Conservation (phyloP, 1,284 basidiomycete species). For the Ceratobasidium sp. region DNA sequence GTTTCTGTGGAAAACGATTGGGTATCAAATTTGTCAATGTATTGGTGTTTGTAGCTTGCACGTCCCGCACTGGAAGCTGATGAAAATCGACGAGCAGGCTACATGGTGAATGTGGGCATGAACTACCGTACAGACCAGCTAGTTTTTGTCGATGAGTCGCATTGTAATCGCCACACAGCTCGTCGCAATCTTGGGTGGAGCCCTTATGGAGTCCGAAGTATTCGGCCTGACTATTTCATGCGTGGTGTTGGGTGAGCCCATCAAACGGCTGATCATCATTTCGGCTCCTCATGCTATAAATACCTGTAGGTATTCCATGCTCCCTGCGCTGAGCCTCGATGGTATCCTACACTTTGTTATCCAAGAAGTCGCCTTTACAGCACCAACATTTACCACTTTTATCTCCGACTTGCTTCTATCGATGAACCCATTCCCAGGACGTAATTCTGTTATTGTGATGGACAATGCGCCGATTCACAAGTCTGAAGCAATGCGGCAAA, state of each 20-base stretch:
- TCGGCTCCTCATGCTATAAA: neutral
- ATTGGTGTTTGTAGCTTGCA: neutral
- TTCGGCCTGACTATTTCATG: constrained; percentile 35
- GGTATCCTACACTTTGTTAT: constrained; percentile 45
- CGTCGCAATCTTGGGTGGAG: constrained; percentile 40
- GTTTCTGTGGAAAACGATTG: neutral
- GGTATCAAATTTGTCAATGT: too few relatives aligned
- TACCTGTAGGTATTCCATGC: constrained; percentile 45
- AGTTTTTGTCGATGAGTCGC: constrained; percentile 2
- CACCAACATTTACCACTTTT: constrained; percentile 41
- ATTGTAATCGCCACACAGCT: neutral
- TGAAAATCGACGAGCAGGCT: neutral
- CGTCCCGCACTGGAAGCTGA: constrained; percentile 4
- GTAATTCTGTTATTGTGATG: constrained; percentile 46
- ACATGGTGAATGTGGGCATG: neutral
- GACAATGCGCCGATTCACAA: constrained; percentile 47
- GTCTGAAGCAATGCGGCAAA: neutral
- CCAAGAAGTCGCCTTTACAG: constrained; percentile 41
- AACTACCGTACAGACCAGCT: constrained; percentile 2
- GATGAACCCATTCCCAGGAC: constrained; percentile 17
- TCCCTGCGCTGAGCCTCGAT: constrained; percentile 44
- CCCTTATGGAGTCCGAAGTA: constrained; percentile 30
- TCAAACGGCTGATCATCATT: neutral
- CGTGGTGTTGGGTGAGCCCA: constrained; percentile 42
- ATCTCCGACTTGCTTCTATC: neutral